Conservation (phyloP, 768 basidiomycete genomes). For the Nidularia pulvinata region DNA sequence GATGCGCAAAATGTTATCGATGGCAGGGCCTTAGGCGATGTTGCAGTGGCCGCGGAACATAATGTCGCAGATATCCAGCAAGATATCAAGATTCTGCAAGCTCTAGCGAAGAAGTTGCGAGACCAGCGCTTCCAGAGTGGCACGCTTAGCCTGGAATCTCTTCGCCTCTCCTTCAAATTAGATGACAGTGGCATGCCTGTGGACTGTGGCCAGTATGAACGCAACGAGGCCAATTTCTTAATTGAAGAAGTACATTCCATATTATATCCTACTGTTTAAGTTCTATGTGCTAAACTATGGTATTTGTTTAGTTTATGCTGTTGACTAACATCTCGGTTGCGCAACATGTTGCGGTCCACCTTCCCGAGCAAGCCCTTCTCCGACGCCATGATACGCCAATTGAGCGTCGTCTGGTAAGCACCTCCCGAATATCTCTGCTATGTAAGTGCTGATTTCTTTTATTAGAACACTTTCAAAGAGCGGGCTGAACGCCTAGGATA, state of each 20-base stretch:
- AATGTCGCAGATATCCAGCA: slow-evolving; percentile 59
- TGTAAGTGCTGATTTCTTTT: slow-evolving; percentile 9
- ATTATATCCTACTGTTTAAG: slow-evolving; percentile 5
- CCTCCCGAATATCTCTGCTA: background rate
- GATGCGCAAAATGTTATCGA: slow-evolving; percentile 85
- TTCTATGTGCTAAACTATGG: background rate
- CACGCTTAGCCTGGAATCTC: slow-evolving; percentile 68
- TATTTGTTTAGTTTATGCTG: slow-evolving; percentile 78
- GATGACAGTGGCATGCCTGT: slow-evolving; percentile 78
- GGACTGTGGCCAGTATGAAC: slow-evolving; percentile 72
- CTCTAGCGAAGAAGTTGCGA: slow-evolving; percentile 73
- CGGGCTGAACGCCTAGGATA: slow-evolving; percentile 86
- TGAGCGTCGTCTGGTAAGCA: slow-evolving; percentile 83
- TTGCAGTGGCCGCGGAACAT: slow-evolving; percentile 59
- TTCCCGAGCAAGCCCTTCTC: slow-evolving; percentile 96
- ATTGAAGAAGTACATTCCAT: slow-evolving; percentile 78
- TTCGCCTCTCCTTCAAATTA: slow-evolving; percentile 74
- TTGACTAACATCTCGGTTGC: slow-evolving; percentile 89
- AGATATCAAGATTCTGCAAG: slow-evolving; percentile 73
- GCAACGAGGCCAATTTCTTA: slow-evolving; percentile 73
- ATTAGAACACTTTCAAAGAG: slow-evolving; percentile 72
- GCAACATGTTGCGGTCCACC: slow-evolving; percentile 89
- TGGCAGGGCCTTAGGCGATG: slow-evolving; percentile 56
- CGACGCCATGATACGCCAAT: slow-evolving; percentile 93
- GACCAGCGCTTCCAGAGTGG: slow-evolving; percentile 78